A percentile compares a stretch with the other conserved stretches of the same genome.
phyloP scores from a whole-genome alignment of 352 stramenopile genomes.

The Elongisporangium prolatum region DNA sequence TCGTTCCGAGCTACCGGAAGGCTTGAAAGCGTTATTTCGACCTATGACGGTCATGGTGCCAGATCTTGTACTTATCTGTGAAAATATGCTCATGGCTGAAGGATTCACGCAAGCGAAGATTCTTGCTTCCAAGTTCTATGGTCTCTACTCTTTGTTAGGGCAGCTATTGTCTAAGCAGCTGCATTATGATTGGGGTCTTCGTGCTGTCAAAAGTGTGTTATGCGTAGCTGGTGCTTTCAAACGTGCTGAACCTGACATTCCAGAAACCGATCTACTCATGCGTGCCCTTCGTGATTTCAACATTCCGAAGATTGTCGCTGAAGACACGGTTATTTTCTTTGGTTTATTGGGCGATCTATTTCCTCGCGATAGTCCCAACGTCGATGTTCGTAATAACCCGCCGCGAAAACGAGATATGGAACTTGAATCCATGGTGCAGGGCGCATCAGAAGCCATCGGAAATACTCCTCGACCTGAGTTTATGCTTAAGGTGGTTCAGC shows the following conservation, averaged over 20 bases:
- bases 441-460: constrained; percentile 69
- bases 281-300: constrained; percentile 96
- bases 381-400: constrained; percentile 88
- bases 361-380: constrained; percentile 79
- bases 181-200: constrained; percentile 95
- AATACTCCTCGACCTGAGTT: constrained; percentile 82
- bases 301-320: constrained; percentile 94
- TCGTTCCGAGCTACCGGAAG: constrained; percentile 92
- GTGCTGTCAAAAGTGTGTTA: constrained; percentile 93
- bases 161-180: constrained; percentile 93
- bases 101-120: constrained; percentile 94
- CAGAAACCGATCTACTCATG: constrained; percentile 94
- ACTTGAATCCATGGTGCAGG: constrained; percentile 89
- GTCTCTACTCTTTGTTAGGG: constrained; percentile 91
- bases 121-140: constrained; percentile 95
- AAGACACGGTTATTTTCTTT: constrained; percentile 95
- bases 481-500: constrained; percentile 94
- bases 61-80: constrained; percentile 94
- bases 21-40: constrained; percentile 93
- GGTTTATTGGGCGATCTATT: constrained; percentile 94
- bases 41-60: constrained; percentile 97
- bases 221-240: constrained; percentile 94
- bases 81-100: constrained; percentile 97
- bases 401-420: constrained; percentile 90
- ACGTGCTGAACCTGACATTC: constrained; percentile 89